Base-by-base conservation (phyloP, 441 rosid genomes). In the Cnidoscolus chayamansa region DNA sequence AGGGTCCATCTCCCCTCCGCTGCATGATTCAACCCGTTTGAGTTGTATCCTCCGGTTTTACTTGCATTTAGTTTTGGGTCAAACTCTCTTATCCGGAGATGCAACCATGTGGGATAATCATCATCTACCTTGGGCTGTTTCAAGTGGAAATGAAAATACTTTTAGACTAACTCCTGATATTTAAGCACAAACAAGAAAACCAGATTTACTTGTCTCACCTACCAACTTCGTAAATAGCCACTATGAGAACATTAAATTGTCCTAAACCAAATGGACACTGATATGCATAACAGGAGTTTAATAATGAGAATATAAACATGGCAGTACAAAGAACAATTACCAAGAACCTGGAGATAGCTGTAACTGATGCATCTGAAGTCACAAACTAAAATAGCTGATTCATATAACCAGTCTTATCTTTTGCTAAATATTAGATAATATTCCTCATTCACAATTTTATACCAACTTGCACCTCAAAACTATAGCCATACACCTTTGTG, bases 1-100 rank as follows among this genome's bases (percentile, higher is more conserved):
- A 88, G 81, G 7, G 89, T 88, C 93, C 96, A 88, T 81, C 82
- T 79, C 67, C 91, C 92, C 61, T 87, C 93, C 16, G 70, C 53
- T 19, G 72, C 57, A 40, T 79, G 72, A 76, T 76, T 72, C 63
- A 80, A 65, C 51, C 17, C 67, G 65, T 75, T 78, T 10, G 73
- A 50, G 68, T 65, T 67, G 64, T 47, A 53, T 68, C 74, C 68
- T 62, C 71, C 64, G 4, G 73, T 72, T 81, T 81, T 82, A 72
- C 80, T 77, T 59, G 62, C 64, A 31, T 65, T 65, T 65, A 79
- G 79, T 67, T 72, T 78, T 15, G 91, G 90, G 63, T 86, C 85
- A 47, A 82, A 86, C 63, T 90, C 91, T 83, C 91, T 84, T 76
- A 85, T 81, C 63, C 74, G 83, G 48, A 90, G 85, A 79, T 87